phyloP scores from a whole-genome alignment of 2,329 filamentous ascomycete species.

The Arachnopeziza araneosa region DNA sequence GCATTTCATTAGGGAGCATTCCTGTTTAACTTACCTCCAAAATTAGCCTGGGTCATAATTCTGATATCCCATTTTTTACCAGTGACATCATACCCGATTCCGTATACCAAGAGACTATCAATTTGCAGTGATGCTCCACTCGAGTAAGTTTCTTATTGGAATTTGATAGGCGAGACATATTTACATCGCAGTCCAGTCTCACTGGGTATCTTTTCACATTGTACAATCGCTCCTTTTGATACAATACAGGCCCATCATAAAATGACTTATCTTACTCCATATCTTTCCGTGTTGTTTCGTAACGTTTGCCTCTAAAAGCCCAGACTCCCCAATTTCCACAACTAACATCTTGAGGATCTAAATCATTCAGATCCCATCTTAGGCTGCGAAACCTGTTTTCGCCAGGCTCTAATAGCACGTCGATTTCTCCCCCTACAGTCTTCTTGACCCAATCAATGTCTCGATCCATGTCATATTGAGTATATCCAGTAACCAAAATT shows the following conservation, averaged over 20 bases:
- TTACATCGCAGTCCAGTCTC: too few species aligned
- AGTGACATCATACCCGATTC: too few species aligned
- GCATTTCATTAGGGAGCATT: too few species aligned
- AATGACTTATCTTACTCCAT: neutral
- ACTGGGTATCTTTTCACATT: too few species aligned
- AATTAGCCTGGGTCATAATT: too few species aligned
- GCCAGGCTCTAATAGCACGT: conserved; percentile 83
- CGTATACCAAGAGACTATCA: too few species aligned
- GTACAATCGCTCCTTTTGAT: too few species aligned
- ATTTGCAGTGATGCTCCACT: too few species aligned
- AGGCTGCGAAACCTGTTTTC: conserved; percentile 93
- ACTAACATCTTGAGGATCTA: conserved; percentile 88
- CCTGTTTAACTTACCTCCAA: too few species aligned
- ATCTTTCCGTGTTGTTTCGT: conserved; percentile 30
- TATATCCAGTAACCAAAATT: conserved; percentile 92
- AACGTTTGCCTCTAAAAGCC: conserved; percentile 97
- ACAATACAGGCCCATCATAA: neutral
- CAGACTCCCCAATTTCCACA: conserved; percentile 97
- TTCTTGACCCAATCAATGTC: conserved; percentile 88
- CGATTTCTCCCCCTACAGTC: conserved; percentile 83
- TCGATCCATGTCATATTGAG: conserved; percentile 87
- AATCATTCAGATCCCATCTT: conserved; percentile 93
- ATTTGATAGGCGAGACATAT: too few species aligned
- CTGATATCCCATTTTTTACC: too few species aligned
- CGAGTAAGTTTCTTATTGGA: too few species aligned